Evolutionary conservation across 2,329 filamentous ascomycete species (phyloP).

Genomic region (Byssochlamys sp.): DNA sequence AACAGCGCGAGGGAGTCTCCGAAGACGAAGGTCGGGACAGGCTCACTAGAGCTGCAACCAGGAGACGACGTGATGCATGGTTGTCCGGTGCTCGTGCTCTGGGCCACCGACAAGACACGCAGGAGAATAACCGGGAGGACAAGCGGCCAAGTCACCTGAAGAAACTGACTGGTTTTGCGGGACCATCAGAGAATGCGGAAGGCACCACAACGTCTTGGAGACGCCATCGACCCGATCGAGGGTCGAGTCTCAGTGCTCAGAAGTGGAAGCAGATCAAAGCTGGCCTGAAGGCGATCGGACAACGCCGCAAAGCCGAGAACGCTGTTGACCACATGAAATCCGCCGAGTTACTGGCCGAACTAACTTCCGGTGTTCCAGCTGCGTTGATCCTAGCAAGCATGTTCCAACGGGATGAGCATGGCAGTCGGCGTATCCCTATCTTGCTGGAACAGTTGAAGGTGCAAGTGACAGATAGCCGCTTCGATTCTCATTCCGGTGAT

Average conservation of each 20-base stretch:
- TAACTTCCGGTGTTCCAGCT: conserved; percentile 83
- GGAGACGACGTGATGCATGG: conserved; percentile 54
- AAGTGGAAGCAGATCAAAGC: conserved; percentile 92
- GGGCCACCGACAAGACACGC: conserved; percentile 43
- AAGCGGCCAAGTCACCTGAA: conserved; percentile 55
- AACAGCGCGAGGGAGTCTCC: conserved; percentile 57
- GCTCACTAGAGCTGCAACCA: conserved; percentile 45
- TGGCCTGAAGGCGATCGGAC: conserved; percentile 65
- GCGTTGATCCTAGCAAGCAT: conserved; percentile 92
- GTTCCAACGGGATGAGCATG: conserved; percentile 94
- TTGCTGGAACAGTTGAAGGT: conserved; percentile 90
- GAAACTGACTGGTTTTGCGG: conserved; percentile 54
- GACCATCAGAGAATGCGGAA: conserved; percentile 53
- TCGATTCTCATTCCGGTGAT: conserved; percentile 48
- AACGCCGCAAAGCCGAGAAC: conserved; percentile 70
- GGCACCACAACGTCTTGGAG: conserved; percentile 51
- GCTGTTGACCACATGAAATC: conserved; percentile 90
- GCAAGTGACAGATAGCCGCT: conserved; percentile 69
- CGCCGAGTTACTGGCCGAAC: conserved; percentile 87
- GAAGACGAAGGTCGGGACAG: conserved; percentile 65
- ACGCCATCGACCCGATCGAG: conserved; percentile 49
- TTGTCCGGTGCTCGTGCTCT: conserved; percentile 37
- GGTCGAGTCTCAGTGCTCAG: conserved; percentile 62
- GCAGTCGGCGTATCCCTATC: conserved; percentile 87
- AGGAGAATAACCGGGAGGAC: conserved; percentile 42